Evolutionary conservation across 169 alveolate species (phyloP).

Genomic region (Plasmodium cynomolgi): DNA sequence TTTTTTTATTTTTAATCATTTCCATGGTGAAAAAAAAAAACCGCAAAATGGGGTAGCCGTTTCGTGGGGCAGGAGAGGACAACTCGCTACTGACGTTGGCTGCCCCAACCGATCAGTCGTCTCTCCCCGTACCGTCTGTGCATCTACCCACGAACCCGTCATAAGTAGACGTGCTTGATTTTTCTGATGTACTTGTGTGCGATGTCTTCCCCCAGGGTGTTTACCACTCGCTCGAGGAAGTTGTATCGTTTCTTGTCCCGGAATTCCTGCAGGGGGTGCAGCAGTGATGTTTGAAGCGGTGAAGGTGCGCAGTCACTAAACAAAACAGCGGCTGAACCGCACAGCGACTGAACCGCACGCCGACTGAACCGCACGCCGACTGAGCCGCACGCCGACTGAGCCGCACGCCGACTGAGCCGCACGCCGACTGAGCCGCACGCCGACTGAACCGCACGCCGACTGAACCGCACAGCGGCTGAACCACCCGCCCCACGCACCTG

Average conservation of each 20-base stretch:
- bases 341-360: no score
- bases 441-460: no score
- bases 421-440: no score
- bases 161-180: slow-evolving; percentile 74
- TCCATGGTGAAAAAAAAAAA: neutral
- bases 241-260: slow-evolving; percentile 80
- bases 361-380: no score
- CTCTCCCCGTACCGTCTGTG: neutral
- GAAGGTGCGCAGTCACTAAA: no score
- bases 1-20: neutral
- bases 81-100: neutral
- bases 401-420: no score
- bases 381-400: no score
- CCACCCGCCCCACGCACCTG: slow-evolving; percentile 5
- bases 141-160: neutral
- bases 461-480: no score
- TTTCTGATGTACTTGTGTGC: slow-evolving; percentile 88
- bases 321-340: no score
- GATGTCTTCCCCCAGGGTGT: slow-evolving; percentile 88
- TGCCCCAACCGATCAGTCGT: neutral
- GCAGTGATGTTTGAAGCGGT: no score
- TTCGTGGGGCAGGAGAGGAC: neutral
- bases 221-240: slow-evolving; percentile 87
- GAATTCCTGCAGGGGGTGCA: slow-evolving; percentile 73
- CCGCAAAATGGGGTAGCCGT: neutral